Conservation (phyloP, 305 asterid genomes). For the Solanum hybrid region DNA sequence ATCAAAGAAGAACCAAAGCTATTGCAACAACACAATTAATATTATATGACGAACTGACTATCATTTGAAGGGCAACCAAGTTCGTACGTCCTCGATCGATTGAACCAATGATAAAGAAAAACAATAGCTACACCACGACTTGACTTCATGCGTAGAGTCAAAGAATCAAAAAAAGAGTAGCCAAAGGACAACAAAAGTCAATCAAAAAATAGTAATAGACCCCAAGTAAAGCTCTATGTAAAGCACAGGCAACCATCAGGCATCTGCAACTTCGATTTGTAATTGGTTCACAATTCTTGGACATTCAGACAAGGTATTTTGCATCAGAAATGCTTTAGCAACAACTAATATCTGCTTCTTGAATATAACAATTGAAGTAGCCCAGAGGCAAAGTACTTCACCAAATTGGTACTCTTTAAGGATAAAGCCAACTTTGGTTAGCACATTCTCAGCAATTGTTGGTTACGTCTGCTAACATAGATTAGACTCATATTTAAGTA, state of each 20-base stretch:
- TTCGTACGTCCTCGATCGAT: no score
- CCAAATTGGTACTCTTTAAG: no score
- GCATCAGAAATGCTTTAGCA: background rate
- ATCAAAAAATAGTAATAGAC: background rate
- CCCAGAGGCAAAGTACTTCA: no score
- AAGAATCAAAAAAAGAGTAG: background rate
- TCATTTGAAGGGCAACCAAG: no score
- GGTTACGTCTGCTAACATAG: background rate
- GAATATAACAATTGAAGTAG: background rate
- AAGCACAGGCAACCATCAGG: background rate
- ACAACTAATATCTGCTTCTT: background rate
- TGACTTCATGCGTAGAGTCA: background rate
- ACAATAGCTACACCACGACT: no score
- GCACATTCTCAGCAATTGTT: background rate
- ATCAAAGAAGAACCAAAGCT: no score
- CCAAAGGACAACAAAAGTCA: background rate
- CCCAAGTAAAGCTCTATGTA: background rate
- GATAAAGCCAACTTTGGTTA: no score
- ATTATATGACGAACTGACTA: no score
- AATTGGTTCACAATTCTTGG: background rate
- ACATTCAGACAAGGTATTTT: background rate
- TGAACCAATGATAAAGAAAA: no score
- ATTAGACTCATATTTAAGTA: background rate
- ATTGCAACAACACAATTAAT: no score
- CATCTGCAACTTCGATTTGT: background rate